Evolutionary conservation across 1,284 basidiomycete species (phyloP), one percentile per base, ranked within the genome.

Genomic region (Malassezia pachydermatis): DNA sequence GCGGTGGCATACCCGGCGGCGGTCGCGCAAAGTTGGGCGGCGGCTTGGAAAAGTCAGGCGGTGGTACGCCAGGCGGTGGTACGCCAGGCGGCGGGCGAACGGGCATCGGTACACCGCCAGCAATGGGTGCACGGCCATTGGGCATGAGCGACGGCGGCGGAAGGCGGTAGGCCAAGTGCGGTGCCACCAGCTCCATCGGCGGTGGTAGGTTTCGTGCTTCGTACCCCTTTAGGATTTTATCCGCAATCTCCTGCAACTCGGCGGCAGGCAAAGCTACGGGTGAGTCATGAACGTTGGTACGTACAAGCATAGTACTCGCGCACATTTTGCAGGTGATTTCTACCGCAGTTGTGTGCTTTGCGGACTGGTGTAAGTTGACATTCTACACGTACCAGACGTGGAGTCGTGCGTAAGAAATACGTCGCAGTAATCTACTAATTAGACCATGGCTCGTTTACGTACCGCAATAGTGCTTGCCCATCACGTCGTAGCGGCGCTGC

Each of bases 281-380:
- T n/a, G n/a, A n/a, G n/a, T n/a, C n/a, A n/a, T n/a, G n/a, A n/a
- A n/a, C n/a, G n/a, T n/a, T n/a, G n/a, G n/a, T n/a, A n/a, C n/a
- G n/a, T n/a, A n/a, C n/a, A 88, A 24, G 88, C 86, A 75, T 96
- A 98, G 73, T 96, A 98, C 66, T 98, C 92, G 58, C 88, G 78
- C 54, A 98, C 92, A 70, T 98, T 98, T 42, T 87, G 79, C 34
- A 96, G 78, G 72, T 98, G 92, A 75, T 98, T 98, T 52, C 90
- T 79, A 54, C 92, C 92, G 58, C 83, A 88, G 75, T 96, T 96
- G 75, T 98, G 92, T 39, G 92, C 92, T 75, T 95, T 95, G 59
- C 92, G 85, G 28, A 96, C 92, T 87, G 72, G 48, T 33, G 42
- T 35, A 45, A 39, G 24, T 2, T n/a, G 3, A 8, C 2, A n/a